Percentiles rank a stretch among this genome's conserved stretches.
These are phyloP conservation scores for Cladosporium sp. DNA, from an alignment of 2,329 filamentous ascomycete species.

Conservation along the genomic window DNA sequence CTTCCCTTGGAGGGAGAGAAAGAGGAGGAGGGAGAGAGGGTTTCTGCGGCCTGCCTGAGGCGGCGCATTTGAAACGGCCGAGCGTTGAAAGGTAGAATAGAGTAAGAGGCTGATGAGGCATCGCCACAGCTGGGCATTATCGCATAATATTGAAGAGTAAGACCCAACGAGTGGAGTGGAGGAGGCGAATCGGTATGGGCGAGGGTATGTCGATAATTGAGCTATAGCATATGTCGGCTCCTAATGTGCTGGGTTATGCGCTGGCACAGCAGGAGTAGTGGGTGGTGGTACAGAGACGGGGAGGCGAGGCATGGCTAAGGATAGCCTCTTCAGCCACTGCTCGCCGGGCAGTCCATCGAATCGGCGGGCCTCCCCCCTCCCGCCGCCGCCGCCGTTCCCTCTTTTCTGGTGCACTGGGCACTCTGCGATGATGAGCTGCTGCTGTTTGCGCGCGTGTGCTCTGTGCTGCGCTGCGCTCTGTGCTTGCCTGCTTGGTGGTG, in stretches of 20 bases:
- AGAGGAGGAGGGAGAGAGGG: neutral
- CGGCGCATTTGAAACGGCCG: conserved; percentile 8
- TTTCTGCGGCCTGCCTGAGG: neutral
- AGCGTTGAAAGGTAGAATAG: neutral
- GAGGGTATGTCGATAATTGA: neutral
- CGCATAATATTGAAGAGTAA: neutral
- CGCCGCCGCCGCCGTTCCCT: neutral
- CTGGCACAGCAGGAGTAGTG: neutral
- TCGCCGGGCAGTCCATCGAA: neutral
- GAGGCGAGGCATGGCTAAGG: neutral
- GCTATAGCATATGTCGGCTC: neutral
- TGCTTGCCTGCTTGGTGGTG: neutral
- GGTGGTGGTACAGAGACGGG: neutral
- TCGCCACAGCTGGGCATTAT: conserved; percentile 11
- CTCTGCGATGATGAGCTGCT: conserved; percentile 8
- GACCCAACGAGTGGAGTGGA: neutral
- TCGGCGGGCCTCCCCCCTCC: conserved; percentile 10
- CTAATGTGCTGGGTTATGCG: conserved; percentile 2
- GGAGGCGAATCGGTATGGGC: neutral
- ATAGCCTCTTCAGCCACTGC: conserved; percentile 8
- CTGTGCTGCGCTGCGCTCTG: neutral
- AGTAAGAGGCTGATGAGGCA: neutral
- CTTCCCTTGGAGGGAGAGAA: neutral
- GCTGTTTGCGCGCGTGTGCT: neutral
- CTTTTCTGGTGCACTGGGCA: conserved; percentile 4